Percentiles rank a stretch among this genome's conserved stretches.
phyloP scores from a whole-genome alignment of 352 stramenopile species.

The Globisporangium nunn region DNA sequence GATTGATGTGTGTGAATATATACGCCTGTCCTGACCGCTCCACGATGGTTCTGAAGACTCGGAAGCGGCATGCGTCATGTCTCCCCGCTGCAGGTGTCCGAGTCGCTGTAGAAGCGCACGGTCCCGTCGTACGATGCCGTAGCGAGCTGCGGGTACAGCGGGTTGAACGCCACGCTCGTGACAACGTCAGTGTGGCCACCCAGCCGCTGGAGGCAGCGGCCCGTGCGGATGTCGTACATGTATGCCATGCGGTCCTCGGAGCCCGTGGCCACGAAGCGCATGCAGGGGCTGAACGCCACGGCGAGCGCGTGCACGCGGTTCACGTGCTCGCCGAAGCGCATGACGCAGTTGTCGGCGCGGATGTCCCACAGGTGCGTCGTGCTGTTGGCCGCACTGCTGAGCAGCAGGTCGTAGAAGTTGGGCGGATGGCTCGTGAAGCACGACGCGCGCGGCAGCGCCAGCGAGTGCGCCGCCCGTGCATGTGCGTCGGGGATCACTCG shows the following conservation, averaged over 20 bases:
- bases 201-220: slow-evolving; percentile 49
- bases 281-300: slow-evolving; percentile 81
- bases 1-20: slow-evolving; percentile 27
- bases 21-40: slow-evolving; percentile 16
- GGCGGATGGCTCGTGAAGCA: slow-evolving; percentile 58
- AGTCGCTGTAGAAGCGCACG: slow-evolving; percentile 47
- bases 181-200: slow-evolving; percentile 70
- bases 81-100: background rate
- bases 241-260: slow-evolving; percentile 80
- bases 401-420: slow-evolving; percentile 82
- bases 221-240: slow-evolving; percentile 83
- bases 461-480: slow-evolving; percentile 48
- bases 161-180: slow-evolving; percentile 73
- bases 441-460: slow-evolving; percentile 58
- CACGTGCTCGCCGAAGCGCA: slow-evolving; percentile 77
- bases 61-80: background rate
- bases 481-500: slow-evolving; percentile 65
- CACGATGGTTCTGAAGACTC: background rate
- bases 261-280: slow-evolving; percentile 84
- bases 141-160: slow-evolving; percentile 69
- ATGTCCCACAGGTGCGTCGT: slow-evolving; percentile 84
- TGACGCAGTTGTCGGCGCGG: slow-evolving; percentile 77
- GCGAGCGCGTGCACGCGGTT: slow-evolving; percentile 77
- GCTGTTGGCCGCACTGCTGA: slow-evolving; percentile 64
- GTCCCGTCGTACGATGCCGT: slow-evolving; percentile 76